These are phyloP conservation scores for Xenoacremonium recifei DNA, from an alignment of 2,329 filamentous ascomycete genomes.

Conservation along the genomic window DNA sequence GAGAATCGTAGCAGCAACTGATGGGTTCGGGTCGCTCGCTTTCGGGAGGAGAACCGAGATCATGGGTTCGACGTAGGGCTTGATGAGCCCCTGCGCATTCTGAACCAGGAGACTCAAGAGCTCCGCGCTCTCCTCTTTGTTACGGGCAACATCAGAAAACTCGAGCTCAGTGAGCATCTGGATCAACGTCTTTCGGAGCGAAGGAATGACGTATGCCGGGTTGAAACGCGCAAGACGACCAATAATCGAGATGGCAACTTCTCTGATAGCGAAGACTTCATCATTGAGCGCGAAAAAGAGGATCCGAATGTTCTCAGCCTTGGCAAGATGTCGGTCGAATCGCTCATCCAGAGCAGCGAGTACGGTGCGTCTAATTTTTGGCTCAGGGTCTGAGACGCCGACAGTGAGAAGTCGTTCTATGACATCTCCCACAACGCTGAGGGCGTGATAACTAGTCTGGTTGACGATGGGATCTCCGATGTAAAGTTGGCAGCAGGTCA, in stretches of 20 bases:
- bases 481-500: conserved; percentile 98
- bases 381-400: conserved; percentile 86
- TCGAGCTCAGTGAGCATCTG: conserved; percentile 95
- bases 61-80: conserved; percentile 96
- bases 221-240: conserved; percentile 88
- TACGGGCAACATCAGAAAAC: conserved; percentile 89
- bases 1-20: conserved; percentile 91
- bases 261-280: conserved; percentile 86
- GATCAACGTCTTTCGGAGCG: conserved; percentile 88
- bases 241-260: conserved; percentile 95
- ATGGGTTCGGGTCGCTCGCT: conserved; percentile 77
- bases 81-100: conserved; percentile 89
- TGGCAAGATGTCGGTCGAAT: conserved; percentile 94
- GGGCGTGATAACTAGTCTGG: conserved; percentile 94
- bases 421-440: conserved; percentile 96
- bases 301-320: conserved; percentile 95
- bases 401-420: conserved; percentile 96
- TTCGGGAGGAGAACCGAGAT: conserved; percentile 93
- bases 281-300: conserved; percentile 95
- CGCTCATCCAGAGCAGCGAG: conserved; percentile 85
- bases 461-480: conserved; percentile 96
- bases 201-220: conserved; percentile 96
- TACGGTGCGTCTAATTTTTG: conserved; percentile 85
- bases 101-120: conserved; percentile 89
- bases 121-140: conserved; percentile 95